These are phyloP conservation scores for Geotrichum citri-aurantii DNA, from an alignment of 1,139 yeast genomes.

Conservation along the genomic window DNA sequence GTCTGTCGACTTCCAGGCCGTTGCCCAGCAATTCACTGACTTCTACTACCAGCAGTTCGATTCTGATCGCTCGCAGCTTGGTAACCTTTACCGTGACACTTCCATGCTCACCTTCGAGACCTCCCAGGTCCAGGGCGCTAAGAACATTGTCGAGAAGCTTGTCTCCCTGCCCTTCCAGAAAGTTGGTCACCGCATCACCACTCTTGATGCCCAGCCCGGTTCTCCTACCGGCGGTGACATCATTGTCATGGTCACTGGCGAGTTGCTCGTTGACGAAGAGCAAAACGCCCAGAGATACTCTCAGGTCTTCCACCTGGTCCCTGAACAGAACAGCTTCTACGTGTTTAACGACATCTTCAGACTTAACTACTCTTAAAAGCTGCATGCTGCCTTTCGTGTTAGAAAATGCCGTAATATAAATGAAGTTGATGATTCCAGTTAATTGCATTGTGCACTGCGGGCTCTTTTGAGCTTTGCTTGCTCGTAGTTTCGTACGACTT, in stretches of 20 bases:
- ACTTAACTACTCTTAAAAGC: conserved; percentile 37
- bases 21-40: conserved; percentile 69
- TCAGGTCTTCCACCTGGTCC: conserved; percentile 94
- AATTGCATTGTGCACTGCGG: background rate
- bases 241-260: conserved; percentile 97
- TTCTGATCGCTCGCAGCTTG: conserved; percentile 84
- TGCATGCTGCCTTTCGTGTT: background rate
- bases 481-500: background rate
- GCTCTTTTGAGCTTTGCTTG: background rate
- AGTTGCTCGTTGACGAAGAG: conserved; percentile 86
- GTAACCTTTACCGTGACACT: conserved; percentile 90
- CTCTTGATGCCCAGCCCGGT: conserved; percentile 97
- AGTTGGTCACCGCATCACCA: conserved; percentile 87
- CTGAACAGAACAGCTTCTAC: conserved; percentile 84
- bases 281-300: conserved; percentile 93
- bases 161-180: conserved; percentile 82
- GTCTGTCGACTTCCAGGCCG: conserved; percentile 32
- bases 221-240: conserved; percentile 83
- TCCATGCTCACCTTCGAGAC: conserved; percentile 98
- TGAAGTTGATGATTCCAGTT: background rate
- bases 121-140: conserved; percentile 90
- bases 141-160: conserved; percentile 85
- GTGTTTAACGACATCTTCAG: conserved; percentile 97
- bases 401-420: background rate
- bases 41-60: conserved; percentile 96